Evolutionary conservation across 1,139 yeast genomes (phyloP).

Genomic region (Candida sanyaensis): DNA sequence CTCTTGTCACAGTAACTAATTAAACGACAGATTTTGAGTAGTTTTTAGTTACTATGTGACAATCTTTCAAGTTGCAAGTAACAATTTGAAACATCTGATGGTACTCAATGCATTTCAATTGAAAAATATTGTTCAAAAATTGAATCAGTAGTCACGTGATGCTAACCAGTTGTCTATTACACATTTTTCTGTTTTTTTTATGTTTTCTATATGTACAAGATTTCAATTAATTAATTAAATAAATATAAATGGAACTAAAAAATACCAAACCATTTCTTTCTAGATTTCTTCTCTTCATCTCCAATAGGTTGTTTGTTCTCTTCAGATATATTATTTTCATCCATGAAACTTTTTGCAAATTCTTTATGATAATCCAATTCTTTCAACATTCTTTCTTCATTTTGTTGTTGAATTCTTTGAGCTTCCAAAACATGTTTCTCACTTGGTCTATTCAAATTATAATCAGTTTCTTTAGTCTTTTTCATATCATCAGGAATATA

Average conservation of each 20-base stretch:
- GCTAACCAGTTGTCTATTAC: too few species aligned
- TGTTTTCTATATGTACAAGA: neutral
- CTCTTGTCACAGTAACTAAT: too few species aligned
- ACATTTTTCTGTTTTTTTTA: neutral
- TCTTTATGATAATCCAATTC: constrained; percentile 48
- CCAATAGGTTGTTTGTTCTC: neutral
- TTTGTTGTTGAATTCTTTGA: constrained; percentile 65
- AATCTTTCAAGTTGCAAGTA: too few species aligned
- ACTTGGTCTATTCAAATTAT: constrained; percentile 67
- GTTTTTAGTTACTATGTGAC: too few species aligned
- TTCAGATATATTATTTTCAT: constrained; percentile 23
- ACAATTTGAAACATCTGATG: too few species aligned
- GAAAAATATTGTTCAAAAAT: too few species aligned
- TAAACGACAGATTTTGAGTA: too few species aligned
- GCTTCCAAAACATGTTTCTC: constrained; percentile 77
- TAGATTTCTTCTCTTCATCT: constrained; percentile 5
- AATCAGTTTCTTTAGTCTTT: constrained; percentile 42
- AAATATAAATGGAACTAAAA: constrained; percentile 19
- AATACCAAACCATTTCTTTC: constrained; percentile 40
- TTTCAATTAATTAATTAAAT: neutral
- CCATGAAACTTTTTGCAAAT: constrained; percentile 31
- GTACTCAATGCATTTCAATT: too few species aligned
- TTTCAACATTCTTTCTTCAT: constrained; percentile 64
- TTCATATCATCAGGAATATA: constrained; percentile 42
- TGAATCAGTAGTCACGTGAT: too few species aligned